Evolutionary conservation across 306 rosid species (phyloP).

Genomic region (Cicer chorassanicum): DNA sequence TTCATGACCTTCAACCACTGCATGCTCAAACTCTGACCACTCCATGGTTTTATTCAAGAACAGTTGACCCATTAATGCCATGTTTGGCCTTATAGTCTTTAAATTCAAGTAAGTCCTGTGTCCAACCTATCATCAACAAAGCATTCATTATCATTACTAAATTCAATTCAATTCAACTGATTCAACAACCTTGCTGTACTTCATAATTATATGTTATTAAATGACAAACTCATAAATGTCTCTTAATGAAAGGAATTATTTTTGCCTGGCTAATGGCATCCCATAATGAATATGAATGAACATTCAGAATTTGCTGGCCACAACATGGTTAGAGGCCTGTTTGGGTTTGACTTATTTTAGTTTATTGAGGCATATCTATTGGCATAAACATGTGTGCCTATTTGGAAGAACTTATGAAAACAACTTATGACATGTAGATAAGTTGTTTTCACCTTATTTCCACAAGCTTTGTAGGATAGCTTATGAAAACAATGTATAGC

Average conservation of each 20-base stretch:
- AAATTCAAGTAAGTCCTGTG: constrained; percentile 84
- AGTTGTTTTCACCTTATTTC: too few species aligned
- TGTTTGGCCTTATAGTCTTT: constrained; percentile 94
- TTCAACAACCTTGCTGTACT: neutral
- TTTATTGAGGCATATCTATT: too few species aligned
- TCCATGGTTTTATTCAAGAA: constrained; percentile 80
- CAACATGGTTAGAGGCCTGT: constrained; percentile 12
- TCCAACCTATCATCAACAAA: constrained; percentile 74
- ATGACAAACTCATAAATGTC: constrained; percentile 22
- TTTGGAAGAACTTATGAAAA: too few species aligned
- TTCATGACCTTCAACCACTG: constrained; percentile 75
- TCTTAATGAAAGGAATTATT: neutral
- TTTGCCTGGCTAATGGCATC: constrained; percentile 14
- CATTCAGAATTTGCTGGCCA: constrained; percentile 6
- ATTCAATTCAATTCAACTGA: constrained; percentile 25
- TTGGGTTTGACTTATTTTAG: too few species aligned
- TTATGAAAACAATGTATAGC: too few species aligned
- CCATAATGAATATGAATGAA: constrained; percentile 29
- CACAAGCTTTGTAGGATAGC: too few species aligned
- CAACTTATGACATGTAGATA: too few species aligned
- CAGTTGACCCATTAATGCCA: constrained; percentile 89
- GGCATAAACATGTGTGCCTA: too few species aligned
- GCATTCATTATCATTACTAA: constrained; percentile 20
- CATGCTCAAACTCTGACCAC: constrained; percentile 77
- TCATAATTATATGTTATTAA: constrained; percentile 2